These are phyloP conservation scores for Cunninghamia lanceolata DNA, from an alignment of 75 land plant genomes.

Conservation along the genomic window DNA sequence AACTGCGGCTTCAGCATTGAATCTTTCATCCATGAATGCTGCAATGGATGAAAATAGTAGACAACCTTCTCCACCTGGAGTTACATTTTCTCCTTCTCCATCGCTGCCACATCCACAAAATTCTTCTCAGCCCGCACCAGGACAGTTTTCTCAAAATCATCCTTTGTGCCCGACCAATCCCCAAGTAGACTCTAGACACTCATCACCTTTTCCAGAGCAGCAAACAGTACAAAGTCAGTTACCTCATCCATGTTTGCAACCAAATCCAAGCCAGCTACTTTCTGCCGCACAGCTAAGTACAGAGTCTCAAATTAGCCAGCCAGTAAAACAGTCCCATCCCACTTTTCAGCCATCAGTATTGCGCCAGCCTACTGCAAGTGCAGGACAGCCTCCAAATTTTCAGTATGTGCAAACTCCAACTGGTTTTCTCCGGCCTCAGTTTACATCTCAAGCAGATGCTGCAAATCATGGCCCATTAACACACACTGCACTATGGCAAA, in stretches of 20 bases:
- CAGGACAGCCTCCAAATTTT: neutral
- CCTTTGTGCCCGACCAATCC: neutral
- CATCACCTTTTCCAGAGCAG: neutral
- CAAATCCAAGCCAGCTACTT: neutral
- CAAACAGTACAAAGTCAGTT: neutral
- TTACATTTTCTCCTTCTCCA: neutral
- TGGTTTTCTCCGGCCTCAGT: slow-evolving; percentile 3
- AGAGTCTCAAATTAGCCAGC: slow-evolving; percentile 1
- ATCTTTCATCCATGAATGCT: neutral
- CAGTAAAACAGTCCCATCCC: neutral
- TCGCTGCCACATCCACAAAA: neutral
- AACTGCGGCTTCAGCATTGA: neutral
- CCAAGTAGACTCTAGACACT: neutral
- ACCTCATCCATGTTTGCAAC: slow-evolving; percentile 2
- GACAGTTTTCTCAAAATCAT: slow-evolving; percentile 2
- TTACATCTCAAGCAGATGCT: slow-evolving; percentile 9
- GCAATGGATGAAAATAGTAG: slow-evolving; percentile 2
- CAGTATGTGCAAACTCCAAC: neutral
- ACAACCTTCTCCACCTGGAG: slow-evolving; percentile 7
- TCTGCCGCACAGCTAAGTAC: neutral
- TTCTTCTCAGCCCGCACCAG: neutral
- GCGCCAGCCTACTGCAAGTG: neutral
- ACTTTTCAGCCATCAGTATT: slow-evolving; percentile 5
- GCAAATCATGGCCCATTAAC: neutral
- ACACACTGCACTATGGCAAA: neutral